Base-by-base conservation (phyloP, 306 rosid species). In the Hylodesmum podocarpum region DNA sequence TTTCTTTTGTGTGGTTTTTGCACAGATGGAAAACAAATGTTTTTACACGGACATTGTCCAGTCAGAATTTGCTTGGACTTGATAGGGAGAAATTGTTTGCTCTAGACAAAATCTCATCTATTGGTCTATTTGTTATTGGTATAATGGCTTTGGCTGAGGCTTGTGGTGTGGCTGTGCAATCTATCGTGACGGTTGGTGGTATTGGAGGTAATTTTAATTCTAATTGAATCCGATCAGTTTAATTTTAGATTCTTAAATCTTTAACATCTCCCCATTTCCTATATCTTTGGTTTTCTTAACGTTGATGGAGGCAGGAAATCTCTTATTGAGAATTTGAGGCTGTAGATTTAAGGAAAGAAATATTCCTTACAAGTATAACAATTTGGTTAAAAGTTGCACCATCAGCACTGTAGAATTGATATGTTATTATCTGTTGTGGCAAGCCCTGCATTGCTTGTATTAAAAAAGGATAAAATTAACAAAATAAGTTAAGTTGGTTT, bases 111-210 rank as follows among this genome's bases (percentile, higher is more conserved):
- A 72, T 95, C 57, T 88, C 94, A 27, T 89, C 97, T 13, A 74
- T 92, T 86, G 99, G 97, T 36, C 87, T 95, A 66, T 89, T 89
- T 83, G 86, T 81, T 57, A 87, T 92, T 69, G 99, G 97, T 69
- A 16, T 88, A 62, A 92, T 95, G 96, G 92, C 99, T 81, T 83
- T 92, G 55, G 91, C 97, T 11, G 97, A 92, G 91, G 97, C 99
- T 65, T 90, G 94, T 86, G 97, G 97, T 28, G 96, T 92, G 87
- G 96, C 97, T 57, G 96, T 89, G 84, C 93, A 90, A 27, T 95
- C 99, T 79, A 71, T 95, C 70, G 72, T 92, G 72, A 95, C 97
- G 3, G 94, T 92, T 81, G 99, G 99, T 81, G 99, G 97, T 31
- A 89, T 95, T 58, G 97, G 96, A 89, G 99, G 99, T 92, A 70